These are phyloP conservation scores for Escovopsis sp. DNA, from an alignment of 2,329 filamentous ascomycete genomes.

Conservation along the genomic window DNA sequence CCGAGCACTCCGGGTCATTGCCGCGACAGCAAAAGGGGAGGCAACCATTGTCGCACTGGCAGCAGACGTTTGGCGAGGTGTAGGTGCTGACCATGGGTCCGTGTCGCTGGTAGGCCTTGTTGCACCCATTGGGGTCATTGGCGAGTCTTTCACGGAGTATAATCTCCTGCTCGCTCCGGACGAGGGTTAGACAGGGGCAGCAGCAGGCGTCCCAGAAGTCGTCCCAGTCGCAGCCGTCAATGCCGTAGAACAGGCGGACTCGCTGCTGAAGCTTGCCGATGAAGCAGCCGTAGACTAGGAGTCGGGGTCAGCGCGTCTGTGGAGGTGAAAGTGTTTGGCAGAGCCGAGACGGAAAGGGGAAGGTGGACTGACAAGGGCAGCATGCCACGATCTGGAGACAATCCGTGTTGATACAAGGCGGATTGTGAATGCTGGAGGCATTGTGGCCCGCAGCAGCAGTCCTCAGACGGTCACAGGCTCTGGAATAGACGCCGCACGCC, in stretches of 20 bases:
- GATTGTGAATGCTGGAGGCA: slow-evolving; percentile 6
- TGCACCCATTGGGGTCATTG: slow-evolving; percentile 4
- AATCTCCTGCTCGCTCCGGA: slow-evolving; percentile 18
- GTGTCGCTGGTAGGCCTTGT: neutral
- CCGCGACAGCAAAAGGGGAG: neutral
- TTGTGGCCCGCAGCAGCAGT: slow-evolving; percentile 10
- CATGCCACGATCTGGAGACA: slow-evolving; percentile 12
- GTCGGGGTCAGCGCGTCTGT: slow-evolving; percentile 3
- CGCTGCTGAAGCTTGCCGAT: slow-evolving; percentile 15
- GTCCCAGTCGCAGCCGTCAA: slow-evolving; percentile 10
- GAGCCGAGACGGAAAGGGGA: slow-evolving; percentile 1
- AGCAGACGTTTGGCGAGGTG: neutral
- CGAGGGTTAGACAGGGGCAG: slow-evolving; percentile 14
- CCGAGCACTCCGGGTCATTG: neutral
- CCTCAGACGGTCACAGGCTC: slow-evolving; percentile 11
- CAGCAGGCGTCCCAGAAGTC: slow-evolving; percentile 15
- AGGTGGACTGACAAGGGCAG: slow-evolving; percentile 12
- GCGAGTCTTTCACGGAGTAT: slow-evolving; percentile 12
- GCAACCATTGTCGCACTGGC: no score
- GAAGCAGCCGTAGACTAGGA: slow-evolving; percentile 16
- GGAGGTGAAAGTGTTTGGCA: neutral
- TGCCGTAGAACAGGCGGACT: slow-evolving; percentile 18
- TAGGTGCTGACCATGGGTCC: neutral
- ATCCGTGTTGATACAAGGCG: slow-evolving; percentile 9
- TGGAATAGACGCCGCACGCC: slow-evolving; percentile 15